phyloP scores from a whole-genome alignment of 1,284 basidiomycete genomes.

The Rhodotorula mucilaginosa region DNA sequence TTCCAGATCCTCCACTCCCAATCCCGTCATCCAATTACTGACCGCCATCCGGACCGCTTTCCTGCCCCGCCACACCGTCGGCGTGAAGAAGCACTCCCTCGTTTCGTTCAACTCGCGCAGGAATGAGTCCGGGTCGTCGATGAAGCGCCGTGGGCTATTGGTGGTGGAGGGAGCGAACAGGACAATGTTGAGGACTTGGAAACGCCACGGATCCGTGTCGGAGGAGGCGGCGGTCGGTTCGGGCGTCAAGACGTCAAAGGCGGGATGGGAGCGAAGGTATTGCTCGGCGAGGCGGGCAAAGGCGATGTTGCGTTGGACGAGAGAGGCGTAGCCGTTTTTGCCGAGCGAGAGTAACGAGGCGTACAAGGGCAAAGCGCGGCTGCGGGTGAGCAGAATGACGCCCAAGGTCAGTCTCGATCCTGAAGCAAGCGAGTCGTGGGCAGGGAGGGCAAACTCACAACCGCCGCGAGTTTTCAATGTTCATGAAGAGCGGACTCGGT shows the following conservation, averaged over 20 bases:
- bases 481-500: conserved; percentile 51
- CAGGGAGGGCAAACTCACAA: conserved; percentile 42
- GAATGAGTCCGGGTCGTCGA: conserved; percentile 37
- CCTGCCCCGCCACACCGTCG: conserved; percentile 51
- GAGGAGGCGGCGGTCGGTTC: background rate
- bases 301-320: conserved; percentile 52
- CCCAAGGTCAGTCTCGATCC: no score
- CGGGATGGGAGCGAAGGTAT: conserved; percentile 18
- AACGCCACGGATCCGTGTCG: background rate
- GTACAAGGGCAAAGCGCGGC: conserved; percentile 54
- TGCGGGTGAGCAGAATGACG: background rate
- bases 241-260: conserved; percentile 25
- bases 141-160: conserved; percentile 42
- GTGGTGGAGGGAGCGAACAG: conserved; percentile 50
- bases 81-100: conserved; percentile 51
- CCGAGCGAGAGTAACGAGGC: conserved; percentile 53
- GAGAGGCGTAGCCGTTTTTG: conserved; percentile 51
- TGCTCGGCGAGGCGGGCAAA: conserved; percentile 49
- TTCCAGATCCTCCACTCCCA: conserved; percentile 25
- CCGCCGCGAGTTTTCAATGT: conserved; percentile 55
- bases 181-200: conserved; percentile 53
- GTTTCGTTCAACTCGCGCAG: conserved; percentile 51
- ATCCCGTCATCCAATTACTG: conserved; percentile 53
- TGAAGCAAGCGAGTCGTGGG: no score
- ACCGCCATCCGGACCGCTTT: conserved; percentile 54